phyloP scores from a whole-genome alignment of 2,329 filamentous ascomycete species.

The Curvularia hawaiiensis region DNA sequence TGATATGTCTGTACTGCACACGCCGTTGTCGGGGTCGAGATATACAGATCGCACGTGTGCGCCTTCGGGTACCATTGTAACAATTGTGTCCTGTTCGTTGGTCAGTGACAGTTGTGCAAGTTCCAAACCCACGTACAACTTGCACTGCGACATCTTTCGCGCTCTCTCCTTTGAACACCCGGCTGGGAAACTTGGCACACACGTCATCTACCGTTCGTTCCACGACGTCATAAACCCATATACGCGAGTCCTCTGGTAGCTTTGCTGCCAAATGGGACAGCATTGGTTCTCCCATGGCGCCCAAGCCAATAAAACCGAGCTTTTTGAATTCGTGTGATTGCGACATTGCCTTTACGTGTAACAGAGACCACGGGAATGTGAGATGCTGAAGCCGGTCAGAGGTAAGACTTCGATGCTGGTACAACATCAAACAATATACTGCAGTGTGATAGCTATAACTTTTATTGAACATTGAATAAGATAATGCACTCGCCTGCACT shows the following conservation, averaged over 20 bases:
- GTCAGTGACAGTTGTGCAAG: conserved; percentile 3
- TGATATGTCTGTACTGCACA: conserved; percentile 50
- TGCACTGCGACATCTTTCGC: conserved; percentile 57
- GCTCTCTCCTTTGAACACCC: conserved; percentile 49
- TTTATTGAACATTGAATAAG: background rate
- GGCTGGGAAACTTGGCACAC: conserved; percentile 46
- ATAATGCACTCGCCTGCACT: background rate
- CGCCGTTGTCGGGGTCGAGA: conserved; percentile 51
- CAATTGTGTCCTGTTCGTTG: conserved; percentile 51
- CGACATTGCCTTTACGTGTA: conserved; percentile 24
- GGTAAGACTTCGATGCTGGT: background rate
- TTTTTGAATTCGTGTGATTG: conserved; percentile 29
- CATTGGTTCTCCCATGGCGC: conserved; percentile 63
- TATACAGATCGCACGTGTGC: conserved; percentile 59
- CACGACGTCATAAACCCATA: conserved; percentile 58
- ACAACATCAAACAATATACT: too few species aligned
- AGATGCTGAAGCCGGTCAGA: background rate
- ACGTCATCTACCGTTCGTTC: conserved; percentile 51
- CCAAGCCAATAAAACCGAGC: conserved; percentile 60
- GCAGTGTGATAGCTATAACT: background rate
- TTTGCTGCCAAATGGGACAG: conserved; percentile 56
- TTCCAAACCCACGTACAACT: conserved; percentile 46
- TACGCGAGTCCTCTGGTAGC: conserved; percentile 48
- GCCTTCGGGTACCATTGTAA: conserved; percentile 62
- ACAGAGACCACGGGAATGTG: background rate